Conservation (phyloP, 768 basidiomycete genomes). For the Galerina sulciceps region DNA sequence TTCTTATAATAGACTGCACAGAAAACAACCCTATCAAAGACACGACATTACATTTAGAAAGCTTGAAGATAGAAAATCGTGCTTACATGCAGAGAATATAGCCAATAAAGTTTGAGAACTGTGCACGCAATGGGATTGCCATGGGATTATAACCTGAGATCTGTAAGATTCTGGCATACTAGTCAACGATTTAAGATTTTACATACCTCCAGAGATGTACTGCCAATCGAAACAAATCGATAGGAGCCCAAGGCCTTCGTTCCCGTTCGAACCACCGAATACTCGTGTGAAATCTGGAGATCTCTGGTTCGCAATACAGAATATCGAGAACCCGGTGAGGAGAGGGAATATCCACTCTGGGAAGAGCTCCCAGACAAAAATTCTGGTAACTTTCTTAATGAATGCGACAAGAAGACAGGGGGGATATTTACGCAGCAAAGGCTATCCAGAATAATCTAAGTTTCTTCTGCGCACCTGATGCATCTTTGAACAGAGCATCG, state of each 20-base stretch:
- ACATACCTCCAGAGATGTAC: conserved; percentile 49
- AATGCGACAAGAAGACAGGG: neutral
- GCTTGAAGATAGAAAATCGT: neutral
- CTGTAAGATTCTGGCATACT: neutral
- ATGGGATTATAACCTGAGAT: conserved; percentile 45
- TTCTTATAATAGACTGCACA: conserved; percentile 58
- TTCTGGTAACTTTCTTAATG: conserved; percentile 26
- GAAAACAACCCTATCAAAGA: conserved; percentile 40
- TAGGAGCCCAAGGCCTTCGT: conserved; percentile 66
- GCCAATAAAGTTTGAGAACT: conserved; percentile 50
- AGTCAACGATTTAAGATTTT: neutral
- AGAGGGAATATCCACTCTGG: conserved; percentile 66
- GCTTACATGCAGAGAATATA: conserved; percentile 53
- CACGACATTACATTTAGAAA: neutral
- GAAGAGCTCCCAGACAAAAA: conserved; percentile 55
- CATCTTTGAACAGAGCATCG: conserved; percentile 50
- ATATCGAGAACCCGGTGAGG: conserved; percentile 57
- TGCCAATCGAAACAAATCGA: conserved; percentile 69
- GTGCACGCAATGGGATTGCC: conserved; percentile 56
- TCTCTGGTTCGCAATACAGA: conserved; percentile 59
- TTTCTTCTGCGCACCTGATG: conserved; percentile 40
- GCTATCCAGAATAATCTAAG: conserved; percentile 55
- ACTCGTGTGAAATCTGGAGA: conserved; percentile 53
- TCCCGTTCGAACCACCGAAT: conserved; percentile 67
- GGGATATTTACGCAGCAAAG: conserved; percentile 35